Percentiles rank a stretch among this genome's conserved stretches.
Conservation (phyloP, 805 yeast genomes). For the Cephaloascus fragrans region DNA sequence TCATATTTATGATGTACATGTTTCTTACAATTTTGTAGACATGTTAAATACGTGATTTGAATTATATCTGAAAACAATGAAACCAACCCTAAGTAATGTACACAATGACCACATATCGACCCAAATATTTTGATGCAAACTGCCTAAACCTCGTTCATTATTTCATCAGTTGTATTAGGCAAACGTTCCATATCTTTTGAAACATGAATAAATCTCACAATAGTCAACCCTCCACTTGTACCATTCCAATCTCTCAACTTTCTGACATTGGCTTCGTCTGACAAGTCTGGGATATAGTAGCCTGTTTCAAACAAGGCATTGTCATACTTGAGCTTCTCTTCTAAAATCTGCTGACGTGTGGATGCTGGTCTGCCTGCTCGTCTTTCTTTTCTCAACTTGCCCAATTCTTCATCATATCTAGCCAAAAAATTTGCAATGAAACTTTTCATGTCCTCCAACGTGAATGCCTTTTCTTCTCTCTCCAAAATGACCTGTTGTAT, state of each 20-base stretch:
- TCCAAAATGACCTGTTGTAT: conserved; percentile 48
- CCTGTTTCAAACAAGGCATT: conserved; percentile 59
- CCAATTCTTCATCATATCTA: conserved; percentile 70
- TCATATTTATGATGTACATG: no score
- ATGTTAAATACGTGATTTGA: no score
- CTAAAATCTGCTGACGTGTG: conserved; percentile 57
- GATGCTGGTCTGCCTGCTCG: conserved; percentile 85
- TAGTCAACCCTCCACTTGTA: conserved; percentile 65
- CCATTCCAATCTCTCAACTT: conserved; percentile 72
- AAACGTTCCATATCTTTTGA: conserved; percentile 16
- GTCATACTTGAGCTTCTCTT: conserved; percentile 55
- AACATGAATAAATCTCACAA: conserved; percentile 39
- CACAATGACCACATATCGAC: background rate
- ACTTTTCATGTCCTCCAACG: conserved; percentile 46
- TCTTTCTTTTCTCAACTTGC: conserved; percentile 48
- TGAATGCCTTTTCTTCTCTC: conserved; percentile 28
- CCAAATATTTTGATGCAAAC: background rate
- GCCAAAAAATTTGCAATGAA: conserved; percentile 54
- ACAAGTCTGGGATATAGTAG: conserved; percentile 59
- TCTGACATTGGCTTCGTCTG: conserved; percentile 48
- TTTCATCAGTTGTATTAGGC: conserved; percentile 11
- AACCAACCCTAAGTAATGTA: background rate
- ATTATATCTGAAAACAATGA: background rate
- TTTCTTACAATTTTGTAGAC: no score
- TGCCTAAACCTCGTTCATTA: conserved; percentile 7